A percentile compares a stretch with the other conserved stretches of the same genome.
Evolutionary conservation across 2,329 filamentous ascomycete genomes (phyloP).

Genomic region (Zymoseptoria passerinii): DNA sequence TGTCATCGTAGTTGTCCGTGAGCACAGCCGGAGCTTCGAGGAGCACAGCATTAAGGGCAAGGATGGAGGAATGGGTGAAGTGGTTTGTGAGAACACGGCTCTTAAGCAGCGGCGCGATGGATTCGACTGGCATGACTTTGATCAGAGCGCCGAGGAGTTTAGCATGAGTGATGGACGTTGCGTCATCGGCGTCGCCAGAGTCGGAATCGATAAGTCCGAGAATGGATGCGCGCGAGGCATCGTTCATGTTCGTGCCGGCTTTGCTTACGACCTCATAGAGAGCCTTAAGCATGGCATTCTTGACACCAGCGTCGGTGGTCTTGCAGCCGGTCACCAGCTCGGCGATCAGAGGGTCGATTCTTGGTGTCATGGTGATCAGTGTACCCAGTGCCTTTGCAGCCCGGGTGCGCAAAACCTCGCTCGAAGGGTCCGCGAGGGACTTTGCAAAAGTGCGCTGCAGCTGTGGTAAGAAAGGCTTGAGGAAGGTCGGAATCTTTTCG

Average conservation of each 20-base stretch:
- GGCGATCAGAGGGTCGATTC: slow-evolving; percentile 85
- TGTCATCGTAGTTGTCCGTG: slow-evolving; percentile 59
- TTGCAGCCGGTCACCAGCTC: slow-evolving; percentile 95
- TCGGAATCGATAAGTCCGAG: slow-evolving; percentile 83
- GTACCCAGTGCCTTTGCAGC: slow-evolving; percentile 92
- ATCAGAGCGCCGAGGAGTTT: slow-evolving; percentile 83
- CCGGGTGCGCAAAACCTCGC: slow-evolving; percentile 75
- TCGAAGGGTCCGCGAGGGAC: slow-evolving; percentile 85
- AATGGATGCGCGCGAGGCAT: slow-evolving; percentile 77
- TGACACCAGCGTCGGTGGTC: slow-evolving; percentile 77
- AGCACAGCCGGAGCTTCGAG: slow-evolving; percentile 68
- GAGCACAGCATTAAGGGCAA: slow-evolving; percentile 82
- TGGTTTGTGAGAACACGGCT: slow-evolving; percentile 71
- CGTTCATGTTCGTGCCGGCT: slow-evolving; percentile 89
- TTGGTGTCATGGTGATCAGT: slow-evolving; percentile 87
- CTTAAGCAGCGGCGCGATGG: slow-evolving; percentile 53
- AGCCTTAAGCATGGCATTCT: slow-evolving; percentile 93
- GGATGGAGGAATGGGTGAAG: slow-evolving; percentile 67
- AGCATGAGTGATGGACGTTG: slow-evolving; percentile 82
- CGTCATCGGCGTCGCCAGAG: slow-evolving; percentile 57
- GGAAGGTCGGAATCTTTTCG: slow-evolving; percentile 89
- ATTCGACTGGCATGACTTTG: slow-evolving; percentile 70
- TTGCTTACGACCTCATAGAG: slow-evolving; percentile 95
- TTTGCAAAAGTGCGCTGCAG: slow-evolving; percentile 95
- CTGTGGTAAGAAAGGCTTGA: slow-evolving; percentile 95